phyloP scores from a whole-genome alignment of 345 rosid genomes.

The Turritis glabra region DNA sequence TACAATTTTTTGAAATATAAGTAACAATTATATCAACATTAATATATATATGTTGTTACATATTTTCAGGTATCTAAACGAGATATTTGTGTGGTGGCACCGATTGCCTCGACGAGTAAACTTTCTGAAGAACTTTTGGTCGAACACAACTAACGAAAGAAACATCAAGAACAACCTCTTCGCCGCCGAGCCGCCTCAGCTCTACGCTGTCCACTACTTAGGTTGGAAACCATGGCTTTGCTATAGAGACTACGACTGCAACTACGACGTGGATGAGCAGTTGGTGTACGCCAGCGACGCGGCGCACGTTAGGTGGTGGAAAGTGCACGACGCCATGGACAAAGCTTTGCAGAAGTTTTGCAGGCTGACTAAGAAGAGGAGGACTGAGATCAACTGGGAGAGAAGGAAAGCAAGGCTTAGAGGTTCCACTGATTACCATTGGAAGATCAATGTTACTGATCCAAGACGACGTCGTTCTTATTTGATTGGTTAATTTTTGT shows the following conservation, averaged over 20 bases:
- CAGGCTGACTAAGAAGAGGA: slow-evolving; percentile 64
- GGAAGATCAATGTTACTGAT: slow-evolving; percentile 80
- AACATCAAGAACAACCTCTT: slow-evolving; percentile 72
- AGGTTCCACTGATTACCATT: slow-evolving; percentile 59
- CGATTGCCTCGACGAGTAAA: slow-evolving; percentile 80
- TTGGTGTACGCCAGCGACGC: slow-evolving; percentile 87
- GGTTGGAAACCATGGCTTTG: slow-evolving; percentile 93
- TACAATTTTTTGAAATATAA: background rate
- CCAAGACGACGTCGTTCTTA: slow-evolving; percentile 52
- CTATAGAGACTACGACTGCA: slow-evolving; percentile 92
- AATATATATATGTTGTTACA: background rate
- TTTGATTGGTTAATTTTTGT: slow-evolving; percentile 40
- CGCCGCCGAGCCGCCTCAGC: slow-evolving; percentile 70
- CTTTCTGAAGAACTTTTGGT: slow-evolving; percentile 85
- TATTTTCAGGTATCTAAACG: slow-evolving; percentile 57
- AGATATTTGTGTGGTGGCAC: slow-evolving; percentile 92
- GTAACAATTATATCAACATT: background rate
- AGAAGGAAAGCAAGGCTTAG: slow-evolving; percentile 54
- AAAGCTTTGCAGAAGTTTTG: slow-evolving; percentile 58
- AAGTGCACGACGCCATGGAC: slow-evolving; percentile 71
- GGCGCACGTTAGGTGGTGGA: slow-evolving; percentile 89
- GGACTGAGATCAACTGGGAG: slow-evolving; percentile 76
- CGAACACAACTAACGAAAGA: slow-evolving; percentile 69
- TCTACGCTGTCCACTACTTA: slow-evolving; percentile 78
- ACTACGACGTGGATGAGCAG: slow-evolving; percentile 60